Evolutionary conservation across 306 rosid species (phyloP), one percentile per base, ranked within the genome.

Genomic region (Vigna reflexopilosa): DNA sequence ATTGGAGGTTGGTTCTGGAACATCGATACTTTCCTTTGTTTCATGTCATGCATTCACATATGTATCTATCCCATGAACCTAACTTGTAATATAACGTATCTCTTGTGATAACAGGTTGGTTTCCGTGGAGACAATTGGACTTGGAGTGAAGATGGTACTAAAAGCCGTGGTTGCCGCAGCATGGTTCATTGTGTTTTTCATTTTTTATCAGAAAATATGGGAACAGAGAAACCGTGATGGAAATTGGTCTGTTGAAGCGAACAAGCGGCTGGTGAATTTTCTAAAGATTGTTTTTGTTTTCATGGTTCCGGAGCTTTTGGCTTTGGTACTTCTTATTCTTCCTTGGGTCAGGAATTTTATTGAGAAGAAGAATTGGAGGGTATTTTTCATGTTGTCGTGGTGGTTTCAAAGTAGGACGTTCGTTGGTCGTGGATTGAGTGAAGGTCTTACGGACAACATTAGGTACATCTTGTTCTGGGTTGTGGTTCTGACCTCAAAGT

Each of bases 391-490:
- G 79, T 73, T 93, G 28, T 79, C 90, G 0, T 93, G 98, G 98
- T 91, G 98, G 98, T 93, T 90, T 81, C 97, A 89, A 80, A 72
- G 91, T 55, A 86, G 85, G 67, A 82, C 79, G 64, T 93, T 86
- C 70, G 98, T 91, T 78, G 98, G 98, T 73, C 98, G 97, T 77
- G 98, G 97, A 68, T 56, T 93, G 91, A 88, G 93, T 76, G 97
- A 93, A 79, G 96, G 94, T 65, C 90, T 91, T 24, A 14, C 87
- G 49, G 97, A 93, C 78, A 93, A 89, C 80, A 40, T 91, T 14
- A 90, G 78, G 85, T 93, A 90, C 77, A 52, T 79, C 68, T 52
- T 90, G 82, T 93, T 93, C 83, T 93, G 98, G 98, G 75, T 81
- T 81, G 56, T 86, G 79, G 94, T 93, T 74, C 86, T 93, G 64